These are phyloP conservation scores for Lactarius evosmus DNA, from an alignment of 768 basidiomycete genomes.

Conservation along the genomic window DNA sequence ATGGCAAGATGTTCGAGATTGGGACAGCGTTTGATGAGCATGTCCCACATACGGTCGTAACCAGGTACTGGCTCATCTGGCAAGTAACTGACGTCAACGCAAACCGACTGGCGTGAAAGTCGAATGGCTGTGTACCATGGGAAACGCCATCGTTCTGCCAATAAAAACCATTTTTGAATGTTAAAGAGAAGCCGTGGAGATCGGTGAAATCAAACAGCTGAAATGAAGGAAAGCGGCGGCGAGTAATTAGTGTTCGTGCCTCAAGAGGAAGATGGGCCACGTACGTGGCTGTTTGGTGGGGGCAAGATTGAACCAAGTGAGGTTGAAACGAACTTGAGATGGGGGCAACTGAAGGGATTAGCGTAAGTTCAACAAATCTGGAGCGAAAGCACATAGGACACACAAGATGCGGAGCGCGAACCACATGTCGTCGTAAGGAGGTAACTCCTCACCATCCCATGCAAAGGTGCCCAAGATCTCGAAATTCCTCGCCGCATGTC, in stretches of 20 bases:
- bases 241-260: slow-evolving; percentile 1
- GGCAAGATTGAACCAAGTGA: slow-evolving; percentile 62
- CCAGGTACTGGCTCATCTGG: slow-evolving; percentile 48
- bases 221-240: not conserved
- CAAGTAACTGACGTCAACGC: slow-evolving; percentile 14
- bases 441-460: slow-evolving; percentile 66
- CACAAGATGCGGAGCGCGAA: slow-evolving; percentile 66
- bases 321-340: slow-evolving; percentile 57
- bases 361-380: not conserved
- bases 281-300: slow-evolving; percentile 56
- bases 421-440: slow-evolving; percentile 75
- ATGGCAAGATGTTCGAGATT: slow-evolving; percentile 64
- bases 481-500: slow-evolving; percentile 46
- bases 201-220: slow-evolving; percentile 69
- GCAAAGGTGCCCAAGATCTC: slow-evolving; percentile 65
- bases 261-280: slow-evolving; percentile 30
- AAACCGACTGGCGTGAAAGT: not conserved
- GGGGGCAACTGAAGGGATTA: slow-evolving; percentile 52
- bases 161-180: slow-evolving; percentile 61
- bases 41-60: slow-evolving; percentile 59
- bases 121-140: slow-evolving; percentile 46
- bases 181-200: slow-evolving; percentile 60
- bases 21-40: slow-evolving; percentile 64
- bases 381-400: slow-evolving; percentile 26
- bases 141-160: slow-evolving; percentile 52